Conservation (phyloP, 441 rosid genomes). For the Pelargonium myrrhifolium region DNA sequence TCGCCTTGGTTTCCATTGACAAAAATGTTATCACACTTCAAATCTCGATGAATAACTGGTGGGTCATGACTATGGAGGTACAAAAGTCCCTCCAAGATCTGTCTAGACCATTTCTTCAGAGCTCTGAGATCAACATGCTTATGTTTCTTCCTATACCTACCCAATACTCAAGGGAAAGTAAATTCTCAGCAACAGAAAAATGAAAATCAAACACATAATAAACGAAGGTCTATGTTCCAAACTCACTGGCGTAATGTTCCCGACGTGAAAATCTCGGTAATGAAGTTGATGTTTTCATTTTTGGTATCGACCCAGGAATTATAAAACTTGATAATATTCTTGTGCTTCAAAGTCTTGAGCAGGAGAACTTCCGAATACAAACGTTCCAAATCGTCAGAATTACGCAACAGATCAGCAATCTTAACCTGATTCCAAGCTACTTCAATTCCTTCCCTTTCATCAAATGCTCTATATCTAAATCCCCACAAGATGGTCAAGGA, state of each 20-base stretch:
- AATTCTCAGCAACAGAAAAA: not conserved
- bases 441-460: constrained; percentile 89
- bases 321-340: constrained; percentile 86
- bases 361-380: constrained; percentile 88
- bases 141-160: constrained; percentile 77
- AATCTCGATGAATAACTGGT: constrained; percentile 94
- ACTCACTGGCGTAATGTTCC: constrained; percentile 94
- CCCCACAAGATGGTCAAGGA: constrained; percentile 15
- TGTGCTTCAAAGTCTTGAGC: constrained; percentile 81
- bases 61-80: constrained; percentile 89
- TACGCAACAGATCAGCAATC: constrained; percentile 73
- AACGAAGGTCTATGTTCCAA: not conserved
- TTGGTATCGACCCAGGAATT: constrained; percentile 84
- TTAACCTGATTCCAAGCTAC: constrained; percentile 98
- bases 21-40: constrained; percentile 92
- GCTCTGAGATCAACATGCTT: constrained; percentile 85
- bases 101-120: constrained; percentile 95
- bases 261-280: constrained; percentile 95
- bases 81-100: constrained; percentile 72
- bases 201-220: not conserved
- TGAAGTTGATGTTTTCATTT: constrained; percentile 77
- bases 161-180: not conserved
- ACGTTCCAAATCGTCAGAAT: constrained; percentile 88
- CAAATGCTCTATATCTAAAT: constrained; percentile 82
- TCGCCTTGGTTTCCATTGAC: constrained; percentile 94